A percentile compares a stretch with the other conserved stretches of the same genome.
Evolutionary conservation across 2,329 filamentous ascomycete genomes (phyloP).

Genomic region (Byssochlamys sp.): DNA sequence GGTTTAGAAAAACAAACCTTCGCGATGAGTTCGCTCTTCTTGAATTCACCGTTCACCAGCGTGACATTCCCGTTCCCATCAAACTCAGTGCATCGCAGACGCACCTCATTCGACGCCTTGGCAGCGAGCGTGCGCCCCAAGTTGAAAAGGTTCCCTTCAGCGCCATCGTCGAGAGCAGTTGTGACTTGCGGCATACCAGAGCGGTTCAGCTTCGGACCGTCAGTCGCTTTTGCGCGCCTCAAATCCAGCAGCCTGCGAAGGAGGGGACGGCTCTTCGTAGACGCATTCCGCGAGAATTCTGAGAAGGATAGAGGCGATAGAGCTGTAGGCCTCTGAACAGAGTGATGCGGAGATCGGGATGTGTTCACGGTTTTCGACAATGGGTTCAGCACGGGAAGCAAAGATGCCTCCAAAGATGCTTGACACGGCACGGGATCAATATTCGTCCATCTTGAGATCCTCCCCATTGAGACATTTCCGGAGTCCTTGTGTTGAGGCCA

Average conservation of each 20-base stretch:
- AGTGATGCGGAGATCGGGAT: slow-evolving; percentile 9
- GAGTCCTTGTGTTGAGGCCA: slow-evolving; percentile 1
- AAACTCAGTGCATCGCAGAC: slow-evolving; percentile 86
- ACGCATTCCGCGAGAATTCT: slow-evolving; percentile 14
- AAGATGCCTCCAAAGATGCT: slow-evolving; percentile 20
- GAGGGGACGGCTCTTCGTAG: slow-evolving; percentile 24
- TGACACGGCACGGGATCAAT: slow-evolving; percentile 11
- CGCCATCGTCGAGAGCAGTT: slow-evolving; percentile 49
- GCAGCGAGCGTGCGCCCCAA: slow-evolving; percentile 60
- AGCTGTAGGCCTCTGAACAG: slow-evolving; percentile 1
- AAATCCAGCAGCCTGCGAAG: slow-evolving; percentile 29
- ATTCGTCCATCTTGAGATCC: slow-evolving; percentile 14
- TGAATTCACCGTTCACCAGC: slow-evolving; percentile 87
- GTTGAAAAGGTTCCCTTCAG: slow-evolving; percentile 55
- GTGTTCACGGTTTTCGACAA: slow-evolving; percentile 1
- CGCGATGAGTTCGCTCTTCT: slow-evolving; percentile 92
- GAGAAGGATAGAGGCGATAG: neutral
- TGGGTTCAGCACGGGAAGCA: slow-evolving; percentile 16
- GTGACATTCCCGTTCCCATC: slow-evolving; percentile 87
- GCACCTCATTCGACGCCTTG: slow-evolving; percentile 73
- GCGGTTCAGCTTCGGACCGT: slow-evolving; percentile 37
- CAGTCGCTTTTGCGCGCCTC: slow-evolving; percentile 20
- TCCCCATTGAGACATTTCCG: slow-evolving; percentile 10
- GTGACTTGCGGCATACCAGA: slow-evolving; percentile 48
- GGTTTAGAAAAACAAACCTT: slow-evolving; percentile 50